A percentile compares a stretch with the other conserved stretches of the same genome.
Conservation (phyloP, 805 yeast species). For the Candida dendrica region DNA sequence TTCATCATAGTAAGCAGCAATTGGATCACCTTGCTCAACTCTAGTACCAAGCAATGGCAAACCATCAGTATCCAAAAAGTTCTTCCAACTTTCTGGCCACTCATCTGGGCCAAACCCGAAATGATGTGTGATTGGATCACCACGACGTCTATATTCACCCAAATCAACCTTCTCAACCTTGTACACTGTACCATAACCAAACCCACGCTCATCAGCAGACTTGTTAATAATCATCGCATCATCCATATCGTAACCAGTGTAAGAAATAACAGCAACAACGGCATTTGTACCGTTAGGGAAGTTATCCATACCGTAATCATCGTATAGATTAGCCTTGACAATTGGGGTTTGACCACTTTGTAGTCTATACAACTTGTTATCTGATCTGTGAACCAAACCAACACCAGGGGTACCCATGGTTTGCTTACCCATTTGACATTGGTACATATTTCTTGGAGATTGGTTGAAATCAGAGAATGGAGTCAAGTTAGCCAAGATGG, state of each 20-base stretch:
- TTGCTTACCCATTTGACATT: constrained; percentile 99
- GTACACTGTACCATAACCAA: constrained; percentile 94
- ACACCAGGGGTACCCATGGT: constrained; percentile 99
- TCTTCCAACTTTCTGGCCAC: constrained; percentile 89
- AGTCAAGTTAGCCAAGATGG: constrained; percentile 92
- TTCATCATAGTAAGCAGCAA: constrained; percentile 88
- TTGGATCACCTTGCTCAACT: constrained; percentile 94
- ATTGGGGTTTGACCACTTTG: constrained; percentile 97
- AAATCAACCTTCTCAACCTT: constrained; percentile 91
- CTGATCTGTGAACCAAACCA: constrained; percentile 85
- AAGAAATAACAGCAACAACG: constrained; percentile 96
- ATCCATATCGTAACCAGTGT: constrained; percentile 99
- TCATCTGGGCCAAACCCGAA: constrained; percentile 91
- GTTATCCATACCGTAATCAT: constrained; percentile 95
- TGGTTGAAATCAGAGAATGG: constrained; percentile 98
- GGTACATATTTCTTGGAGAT: constrained; percentile 99
- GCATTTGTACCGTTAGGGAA: constrained; percentile 98
- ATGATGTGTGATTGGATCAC: constrained; percentile 91
- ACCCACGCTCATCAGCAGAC: constrained; percentile 96
- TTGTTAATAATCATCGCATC: constrained; percentile 98
- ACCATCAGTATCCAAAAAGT: constrained; percentile 86
- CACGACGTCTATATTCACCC: constrained; percentile 68
- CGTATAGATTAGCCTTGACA: constrained; percentile 88
- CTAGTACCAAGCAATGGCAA: constrained; percentile 82
- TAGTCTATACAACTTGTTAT: constrained; percentile 85